Base-by-base conservation (phyloP, 2,329 filamentous ascomycete species). In the Zymoseptoria tritici region DNA sequence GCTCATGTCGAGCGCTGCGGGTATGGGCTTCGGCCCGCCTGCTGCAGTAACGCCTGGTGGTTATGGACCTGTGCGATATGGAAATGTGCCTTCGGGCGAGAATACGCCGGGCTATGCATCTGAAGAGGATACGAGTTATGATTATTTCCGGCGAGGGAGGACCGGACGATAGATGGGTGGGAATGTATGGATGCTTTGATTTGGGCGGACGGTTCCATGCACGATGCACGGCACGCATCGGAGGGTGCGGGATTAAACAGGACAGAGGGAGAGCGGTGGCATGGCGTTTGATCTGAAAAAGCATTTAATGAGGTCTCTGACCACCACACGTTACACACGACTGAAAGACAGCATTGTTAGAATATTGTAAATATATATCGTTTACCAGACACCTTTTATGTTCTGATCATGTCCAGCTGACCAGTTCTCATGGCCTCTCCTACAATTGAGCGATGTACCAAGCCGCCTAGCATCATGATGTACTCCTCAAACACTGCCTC, bases 101-200 rank as follows among this genome's bases (percentile, higher is more conserved):
- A n/a, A 16, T 7, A 73, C 72, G 31, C 71, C 72, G 6, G 71
- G 67, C 13, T 62, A 63, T 19, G 60, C 66, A 19, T 36, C 58
- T 46, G 61, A 57, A 6, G 71, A 68, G 52, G 70, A 73, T 52
- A 74, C 72, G 67, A 74, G 70, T 70, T 76, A 76, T 60, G 73
- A 75, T 68, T 75, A 74, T 58, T 75, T 76, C 58, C 63, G 73
- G 57, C 64, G 72, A 24, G 70, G 71, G 53, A 54, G 64, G 55
- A 63, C 52, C 24, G 59, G 61, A 56, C 52, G 57, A 60, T 63
- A 58, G 52, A 55, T n/a, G 46, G 19, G 20, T 13, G 36, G 36
- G 16, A 5, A 46, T 42, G 36, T 16, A 46, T 46, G 36, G 13
- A 6, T n/a, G 36, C 13, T 46, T 16, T 46, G 36, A 16, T 46